Evolutionary conservation across 495 filamentous ascomycete genomes (phyloP).

Genomic region (Copromyces sp.): DNA sequence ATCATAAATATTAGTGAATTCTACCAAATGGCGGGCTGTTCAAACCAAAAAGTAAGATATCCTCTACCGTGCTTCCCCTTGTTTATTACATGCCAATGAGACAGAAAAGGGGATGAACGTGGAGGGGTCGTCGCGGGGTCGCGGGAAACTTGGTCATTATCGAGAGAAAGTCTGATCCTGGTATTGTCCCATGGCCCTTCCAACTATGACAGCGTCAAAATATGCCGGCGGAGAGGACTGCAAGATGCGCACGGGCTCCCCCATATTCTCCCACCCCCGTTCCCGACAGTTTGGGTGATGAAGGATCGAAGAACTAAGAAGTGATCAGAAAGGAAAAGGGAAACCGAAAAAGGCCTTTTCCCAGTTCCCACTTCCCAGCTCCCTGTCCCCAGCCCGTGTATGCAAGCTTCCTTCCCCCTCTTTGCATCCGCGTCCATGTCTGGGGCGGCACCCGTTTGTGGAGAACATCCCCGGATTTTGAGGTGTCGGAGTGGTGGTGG

Average conservation of each 20-base stretch:
- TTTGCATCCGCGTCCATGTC: not conserved
- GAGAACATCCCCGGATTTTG: not conserved
- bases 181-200: not conserved
- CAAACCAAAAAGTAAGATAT: not conserved
- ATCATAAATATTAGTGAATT: not conserved
- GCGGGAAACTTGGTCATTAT: not conserved
- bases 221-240: not conserved
- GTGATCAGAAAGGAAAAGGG: not conserved
- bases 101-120: not conserved
- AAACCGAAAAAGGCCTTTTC: not conserved
- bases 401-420: not conserved
- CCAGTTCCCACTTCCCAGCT: not conserved
- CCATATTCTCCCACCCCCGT: not conserved
- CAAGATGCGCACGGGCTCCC: not conserved
- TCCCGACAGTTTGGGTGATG: not conserved
- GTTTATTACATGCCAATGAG: not conserved
- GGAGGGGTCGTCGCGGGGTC: not conserved
- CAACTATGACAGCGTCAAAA: not conserved
- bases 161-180: not conserved
- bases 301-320: not conserved
- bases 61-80: not conserved
- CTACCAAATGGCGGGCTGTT: not conserved
- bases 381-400: not conserved
- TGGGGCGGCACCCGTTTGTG: not conserved
- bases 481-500: not conserved